Evolutionary conservation across 176 grass and related monocot species (phyloP).

Genomic region (Raddia distichophylla): DNA sequence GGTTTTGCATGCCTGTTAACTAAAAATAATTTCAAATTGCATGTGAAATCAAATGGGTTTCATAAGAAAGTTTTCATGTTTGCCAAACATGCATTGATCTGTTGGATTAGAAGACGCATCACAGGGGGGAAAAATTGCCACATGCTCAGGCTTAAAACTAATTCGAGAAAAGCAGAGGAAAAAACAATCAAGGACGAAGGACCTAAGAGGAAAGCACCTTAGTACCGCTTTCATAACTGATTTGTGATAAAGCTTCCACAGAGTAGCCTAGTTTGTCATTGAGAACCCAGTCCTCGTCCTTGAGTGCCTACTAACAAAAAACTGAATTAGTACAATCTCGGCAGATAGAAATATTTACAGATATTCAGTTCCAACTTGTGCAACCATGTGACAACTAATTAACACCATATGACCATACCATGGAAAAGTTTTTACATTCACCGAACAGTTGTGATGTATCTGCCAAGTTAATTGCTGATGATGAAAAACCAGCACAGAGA

Average conservation of each 20-base stretch:
- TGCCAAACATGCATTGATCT: background rate
- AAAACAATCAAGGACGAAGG: slow-evolving; percentile 18
- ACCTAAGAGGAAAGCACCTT: slow-evolving; percentile 51
- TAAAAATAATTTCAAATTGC: background rate
- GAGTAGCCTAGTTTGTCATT: slow-evolving; percentile 61
- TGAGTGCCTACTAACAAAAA: slow-evolving; percentile 46
- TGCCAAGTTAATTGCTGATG: slow-evolving; percentile 59
- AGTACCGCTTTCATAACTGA: slow-evolving; percentile 49
- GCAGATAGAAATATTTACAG: slow-evolving; percentile 19
- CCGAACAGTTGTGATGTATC: slow-evolving; percentile 41
- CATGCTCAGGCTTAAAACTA: slow-evolving; percentile 12
- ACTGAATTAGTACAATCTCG: slow-evolving; percentile 32
- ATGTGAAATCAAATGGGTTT: slow-evolving; percentile 4
- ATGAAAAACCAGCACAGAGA: slow-evolving; percentile 70
- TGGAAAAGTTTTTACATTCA: slow-evolving; percentile 45
- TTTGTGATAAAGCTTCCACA: slow-evolving; percentile 77
- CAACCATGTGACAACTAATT: background rate
- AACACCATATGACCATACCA: slow-evolving; percentile 58
- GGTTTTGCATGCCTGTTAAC: slow-evolving; percentile 3
- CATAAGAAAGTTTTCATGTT: background rate
- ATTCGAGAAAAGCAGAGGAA: background rate
- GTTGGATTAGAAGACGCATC: background rate
- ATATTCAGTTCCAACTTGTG: slow-evolving; percentile 8
- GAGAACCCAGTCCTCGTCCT: slow-evolving; percentile 46
- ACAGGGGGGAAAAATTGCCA: background rate